Percentiles rank a stretch among this genome's conserved stretches.
Conservation (phyloP, 1,284 basidiomycete genomes). For the Fomes fomentarius region DNA sequence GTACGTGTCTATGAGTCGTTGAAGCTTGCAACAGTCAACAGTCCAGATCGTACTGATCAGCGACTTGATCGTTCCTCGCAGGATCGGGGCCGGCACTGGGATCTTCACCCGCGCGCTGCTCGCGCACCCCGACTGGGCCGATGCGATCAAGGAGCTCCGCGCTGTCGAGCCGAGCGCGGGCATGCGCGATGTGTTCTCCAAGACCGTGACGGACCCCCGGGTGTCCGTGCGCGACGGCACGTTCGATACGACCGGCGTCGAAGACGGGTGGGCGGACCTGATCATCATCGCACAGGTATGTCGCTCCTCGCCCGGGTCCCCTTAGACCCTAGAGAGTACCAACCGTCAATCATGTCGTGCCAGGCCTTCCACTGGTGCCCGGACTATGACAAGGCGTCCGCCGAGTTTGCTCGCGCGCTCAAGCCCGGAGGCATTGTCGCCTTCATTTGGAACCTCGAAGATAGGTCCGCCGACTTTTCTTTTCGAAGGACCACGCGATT, state of each 20-base stretch:
- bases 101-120: slow-evolving; percentile 80
- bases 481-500: too few species aligned
- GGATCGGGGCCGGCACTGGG: slow-evolving; percentile 76
- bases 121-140: slow-evolving; percentile 58
- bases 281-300: slow-evolving; percentile 73
- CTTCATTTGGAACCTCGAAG: slow-evolving; percentile 81
- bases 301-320: not conserved
- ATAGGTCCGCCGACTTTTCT: slow-evolving; percentile 48
- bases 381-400: slow-evolving; percentile 63
- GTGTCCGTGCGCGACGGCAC: slow-evolving; percentile 61
- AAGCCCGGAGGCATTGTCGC: slow-evolving; percentile 68
- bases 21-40: not conserved
- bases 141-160: slow-evolving; percentile 50
- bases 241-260: slow-evolving; percentile 61
- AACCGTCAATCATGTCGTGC: not conserved
- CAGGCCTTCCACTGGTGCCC: slow-evolving; percentile 87
- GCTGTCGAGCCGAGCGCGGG: slow-evolving; percentile 77
- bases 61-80: too few species aligned
- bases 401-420: slow-evolving; percentile 72
- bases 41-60: not conserved
- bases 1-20: slow-evolving; percentile 54
- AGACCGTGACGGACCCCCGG: slow-evolving; percentile 52
- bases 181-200: slow-evolving; percentile 66
- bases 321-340: too few species aligned
- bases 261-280: slow-evolving; percentile 72